Evolutionary conservation across 192 early-diverging fungal species (phyloP).

Genomic region (Umbelopsis isabellina): DNA sequence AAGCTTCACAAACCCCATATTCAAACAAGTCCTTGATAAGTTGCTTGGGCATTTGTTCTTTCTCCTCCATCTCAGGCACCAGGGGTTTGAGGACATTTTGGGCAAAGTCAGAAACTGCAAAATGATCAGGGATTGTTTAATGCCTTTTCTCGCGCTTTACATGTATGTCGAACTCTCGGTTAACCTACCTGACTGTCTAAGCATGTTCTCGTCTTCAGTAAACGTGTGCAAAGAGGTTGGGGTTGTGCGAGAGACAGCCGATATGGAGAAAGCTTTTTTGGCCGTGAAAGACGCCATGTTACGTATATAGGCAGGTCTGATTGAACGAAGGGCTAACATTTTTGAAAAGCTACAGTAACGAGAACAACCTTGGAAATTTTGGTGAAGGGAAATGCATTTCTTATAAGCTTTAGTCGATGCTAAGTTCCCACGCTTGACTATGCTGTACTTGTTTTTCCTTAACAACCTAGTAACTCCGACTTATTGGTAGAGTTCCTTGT

Average conservation of each 20-base stretch:
- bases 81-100: constrained; percentile 78
- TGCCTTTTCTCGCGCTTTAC: no score
- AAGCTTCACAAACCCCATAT: constrained; percentile 66
- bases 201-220: constrained; percentile 87
- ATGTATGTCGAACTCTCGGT: no score
- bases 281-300: background rate
- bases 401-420: background rate
- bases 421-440: background rate
- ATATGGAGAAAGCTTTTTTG: constrained; percentile 45
- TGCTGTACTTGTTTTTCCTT: no score
- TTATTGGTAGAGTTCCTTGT: background rate
- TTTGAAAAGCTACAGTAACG: background rate
- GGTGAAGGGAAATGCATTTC: no score
- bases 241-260: constrained; percentile 34
- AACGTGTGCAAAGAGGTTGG: constrained; percentile 76
- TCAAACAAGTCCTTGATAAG: constrained; percentile 88
- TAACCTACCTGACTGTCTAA: constrained; percentile 72
- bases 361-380: background rate
- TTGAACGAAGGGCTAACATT: constrained; percentile 4
- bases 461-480: background rate
- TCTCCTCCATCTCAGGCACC: constrained; percentile 90
- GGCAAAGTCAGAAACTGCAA: constrained; percentile 77
- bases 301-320: background rate
- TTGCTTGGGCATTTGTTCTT: constrained; percentile 76
- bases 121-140: no score